These are phyloP conservation scores for Xylaria curta DNA, from an alignment of 495 filamentous ascomycete genomes.

Conservation along the genomic window DNA sequence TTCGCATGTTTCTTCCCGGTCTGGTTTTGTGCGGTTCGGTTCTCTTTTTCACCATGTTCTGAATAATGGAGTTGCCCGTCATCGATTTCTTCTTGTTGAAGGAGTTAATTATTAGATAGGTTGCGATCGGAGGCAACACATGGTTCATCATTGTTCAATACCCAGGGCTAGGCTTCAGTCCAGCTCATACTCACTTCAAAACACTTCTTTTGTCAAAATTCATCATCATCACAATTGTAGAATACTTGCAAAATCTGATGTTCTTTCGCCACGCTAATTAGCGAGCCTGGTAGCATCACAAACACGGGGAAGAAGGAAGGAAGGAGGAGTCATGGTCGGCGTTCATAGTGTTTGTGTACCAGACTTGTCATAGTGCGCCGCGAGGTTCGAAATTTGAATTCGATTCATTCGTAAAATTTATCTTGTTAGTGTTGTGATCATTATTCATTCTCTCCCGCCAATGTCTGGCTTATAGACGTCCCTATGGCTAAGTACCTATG, in stretches of 20 bases:
- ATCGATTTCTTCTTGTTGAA: not conserved
- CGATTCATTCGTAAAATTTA: not conserved
- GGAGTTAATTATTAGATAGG: conserved; percentile 18
- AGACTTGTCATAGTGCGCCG: conserved; percentile 9
- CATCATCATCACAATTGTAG: not conserved
- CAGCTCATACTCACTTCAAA: not conserved
- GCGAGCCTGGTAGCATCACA: not conserved
- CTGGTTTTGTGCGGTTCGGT: not conserved
- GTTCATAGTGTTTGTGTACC: conserved; percentile 12
- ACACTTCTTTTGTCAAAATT: not conserved
- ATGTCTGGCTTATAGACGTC: too few species aligned
- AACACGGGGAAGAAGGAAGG: not conserved
- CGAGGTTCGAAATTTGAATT: not conserved
- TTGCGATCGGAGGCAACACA: conserved; percentile 8
- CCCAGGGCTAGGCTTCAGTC: not conserved
- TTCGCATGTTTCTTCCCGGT: not conserved
- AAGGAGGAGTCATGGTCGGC: conserved; percentile 11
- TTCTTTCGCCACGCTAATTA: not conserved
- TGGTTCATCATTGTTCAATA: not conserved
- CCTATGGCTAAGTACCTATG: not conserved
- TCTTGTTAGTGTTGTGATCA: not conserved
- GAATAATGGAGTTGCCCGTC: conserved; percentile 12
- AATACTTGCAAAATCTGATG: not conserved
- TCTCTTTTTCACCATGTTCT: not conserved
- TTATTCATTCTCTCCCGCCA: not conserved